Percentiles rank a stretch among this genome's conserved stretches.
Evolutionary conservation across 2,329 filamentous ascomycete species (phyloP).

Genomic region (Talaromyces sp.): DNA sequence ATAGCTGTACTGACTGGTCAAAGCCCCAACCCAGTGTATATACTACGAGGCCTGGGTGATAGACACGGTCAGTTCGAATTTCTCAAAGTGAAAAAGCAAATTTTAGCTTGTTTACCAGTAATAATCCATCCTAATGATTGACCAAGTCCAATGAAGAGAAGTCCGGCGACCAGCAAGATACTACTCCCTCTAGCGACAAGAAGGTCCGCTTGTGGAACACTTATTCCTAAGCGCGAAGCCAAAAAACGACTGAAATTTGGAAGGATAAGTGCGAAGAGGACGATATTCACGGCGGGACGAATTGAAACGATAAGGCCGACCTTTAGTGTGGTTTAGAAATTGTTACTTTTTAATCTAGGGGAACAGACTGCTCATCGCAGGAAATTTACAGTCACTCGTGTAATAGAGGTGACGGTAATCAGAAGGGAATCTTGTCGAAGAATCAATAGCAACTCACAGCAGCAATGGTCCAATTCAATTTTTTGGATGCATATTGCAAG

Average conservation of each 20-base stretch:
- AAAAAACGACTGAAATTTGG: background rate
- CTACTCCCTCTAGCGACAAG: background rate
- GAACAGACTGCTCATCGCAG: too few relatives aligned
- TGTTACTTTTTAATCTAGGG: too few relatives aligned
- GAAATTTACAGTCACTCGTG: too few relatives aligned
- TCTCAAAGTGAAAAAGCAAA: background rate
- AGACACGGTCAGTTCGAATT: background rate
- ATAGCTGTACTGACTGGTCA: slow-evolving; percentile 7
- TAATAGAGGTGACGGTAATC: too few relatives aligned
- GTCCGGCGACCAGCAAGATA: background rate
- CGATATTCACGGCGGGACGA: background rate
- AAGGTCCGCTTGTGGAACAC: background rate
- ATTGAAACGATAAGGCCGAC: slow-evolving; percentile 1
- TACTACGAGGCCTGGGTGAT: background rate
- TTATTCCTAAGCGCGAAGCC: background rate
- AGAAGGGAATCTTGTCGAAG: too few relatives aligned
- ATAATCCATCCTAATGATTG: slow-evolving; percentile 1
- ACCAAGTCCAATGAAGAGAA: slow-evolving; percentile 1
- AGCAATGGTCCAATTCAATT: background rate
- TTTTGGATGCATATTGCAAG: slow-evolving; percentile 3
- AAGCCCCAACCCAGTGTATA: background rate
- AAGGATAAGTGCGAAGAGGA: slow-evolving; percentile 5
- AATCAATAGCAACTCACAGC: background rate
- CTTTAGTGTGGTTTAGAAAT: background rate
- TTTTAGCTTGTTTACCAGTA: background rate